Percentiles rank a stretch among this genome's conserved stretches.
Conservation (phyloP, 148 eudicot genomes). For the Chenopodium berlandieri region DNA sequence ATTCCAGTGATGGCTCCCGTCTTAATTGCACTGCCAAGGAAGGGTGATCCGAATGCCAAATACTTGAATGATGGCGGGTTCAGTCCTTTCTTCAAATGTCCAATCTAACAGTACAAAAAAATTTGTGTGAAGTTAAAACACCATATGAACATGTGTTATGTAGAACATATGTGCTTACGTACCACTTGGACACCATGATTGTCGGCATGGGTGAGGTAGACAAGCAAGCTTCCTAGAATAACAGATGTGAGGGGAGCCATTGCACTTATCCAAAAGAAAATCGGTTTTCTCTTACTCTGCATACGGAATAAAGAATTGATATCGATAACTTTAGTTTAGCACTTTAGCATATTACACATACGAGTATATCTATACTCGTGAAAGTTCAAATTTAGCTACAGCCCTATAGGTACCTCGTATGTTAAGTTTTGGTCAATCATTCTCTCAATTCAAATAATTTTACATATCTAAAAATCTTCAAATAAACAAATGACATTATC, state of each 20-base stretch:
- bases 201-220: constrained; percentile 62
- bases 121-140: too few species aligned
- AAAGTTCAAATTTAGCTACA: too few species aligned
- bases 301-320: not conserved
- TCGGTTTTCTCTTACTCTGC: constrained; percentile 53
- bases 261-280: constrained; percentile 67
- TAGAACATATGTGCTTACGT: not conserved
- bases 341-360: too few species aligned
- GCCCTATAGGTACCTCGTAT: too few species aligned
- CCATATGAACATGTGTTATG: not conserved
- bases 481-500: too few species aligned
- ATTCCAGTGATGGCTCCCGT: constrained; percentile 51
- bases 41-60: constrained; percentile 46
- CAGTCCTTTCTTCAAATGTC: constrained; percentile 59
- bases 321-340: not conserved
- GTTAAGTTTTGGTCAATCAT: too few species aligned
- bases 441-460: too few species aligned
- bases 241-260: constrained; percentile 66
- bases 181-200: constrained; percentile 67
- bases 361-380: too few species aligned
- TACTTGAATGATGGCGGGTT: constrained; percentile 48
- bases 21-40: constrained; percentile 40
- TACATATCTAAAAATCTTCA: too few species aligned
- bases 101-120: constrained; percentile 35
- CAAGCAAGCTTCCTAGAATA: constrained; percentile 61